These are phyloP conservation scores for Pseudonectria buxi DNA, from an alignment of 2,329 filamentous ascomycete species.

Conservation along the genomic window DNA sequence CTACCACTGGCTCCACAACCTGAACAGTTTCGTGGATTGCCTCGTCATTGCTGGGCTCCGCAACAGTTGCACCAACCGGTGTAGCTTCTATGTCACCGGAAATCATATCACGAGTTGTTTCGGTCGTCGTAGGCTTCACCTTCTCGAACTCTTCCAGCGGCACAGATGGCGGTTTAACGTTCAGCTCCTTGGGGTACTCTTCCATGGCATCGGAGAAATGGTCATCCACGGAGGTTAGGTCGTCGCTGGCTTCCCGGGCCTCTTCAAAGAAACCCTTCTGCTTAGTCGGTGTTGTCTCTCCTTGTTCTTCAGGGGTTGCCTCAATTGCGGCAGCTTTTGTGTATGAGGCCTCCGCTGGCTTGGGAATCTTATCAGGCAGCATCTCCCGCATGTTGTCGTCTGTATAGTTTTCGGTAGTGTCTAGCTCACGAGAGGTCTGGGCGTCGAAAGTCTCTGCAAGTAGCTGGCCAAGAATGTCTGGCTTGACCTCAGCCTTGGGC, in stretches of 20 bases:
- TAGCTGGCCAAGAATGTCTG: slow-evolving; percentile 19
- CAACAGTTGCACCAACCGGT: background rate
- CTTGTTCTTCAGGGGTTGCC: slow-evolving; percentile 13
- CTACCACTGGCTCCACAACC: no score
- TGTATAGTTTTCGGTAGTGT: slow-evolving; percentile 22
- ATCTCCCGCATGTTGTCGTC: slow-evolving; percentile 36
- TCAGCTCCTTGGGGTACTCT: slow-evolving; percentile 13
- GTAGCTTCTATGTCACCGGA: background rate
- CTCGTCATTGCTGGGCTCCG: no score
- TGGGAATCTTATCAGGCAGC: slow-evolving; percentile 35
- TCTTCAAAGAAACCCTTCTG: slow-evolving; percentile 7
- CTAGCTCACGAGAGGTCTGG: slow-evolving; percentile 1
- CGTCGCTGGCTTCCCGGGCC: slow-evolving; percentile 21
- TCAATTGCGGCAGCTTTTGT: slow-evolving; percentile 20
- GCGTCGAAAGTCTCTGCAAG: background rate
- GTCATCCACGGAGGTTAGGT: slow-evolving; percentile 29
- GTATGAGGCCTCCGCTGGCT: slow-evolving; percentile 31
- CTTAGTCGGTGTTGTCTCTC: slow-evolving; percentile 20
- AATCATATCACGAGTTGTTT: slow-evolving; percentile 2
- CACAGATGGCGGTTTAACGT: slow-evolving; percentile 5
- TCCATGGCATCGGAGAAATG: slow-evolving; percentile 31
- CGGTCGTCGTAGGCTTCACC: slow-evolving; percentile 1
- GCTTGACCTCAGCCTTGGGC: slow-evolving; percentile 51
- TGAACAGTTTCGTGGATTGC: no score
- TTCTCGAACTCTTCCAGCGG: background rate